Conservation (phyloP, 176 grass and related monocot species). For the Avena atlantica region DNA sequence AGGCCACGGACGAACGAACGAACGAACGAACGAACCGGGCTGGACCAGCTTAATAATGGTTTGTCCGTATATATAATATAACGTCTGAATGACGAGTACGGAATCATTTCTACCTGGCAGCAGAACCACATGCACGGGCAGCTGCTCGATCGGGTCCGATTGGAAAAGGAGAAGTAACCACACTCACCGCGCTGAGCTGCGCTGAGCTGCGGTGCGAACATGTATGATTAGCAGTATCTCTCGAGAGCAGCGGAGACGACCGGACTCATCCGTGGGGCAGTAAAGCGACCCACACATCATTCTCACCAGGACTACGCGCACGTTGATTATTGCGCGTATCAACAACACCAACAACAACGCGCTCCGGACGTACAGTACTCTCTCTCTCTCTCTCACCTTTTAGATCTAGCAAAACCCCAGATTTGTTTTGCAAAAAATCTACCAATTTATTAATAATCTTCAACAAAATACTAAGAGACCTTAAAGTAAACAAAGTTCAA, state of each 20-base stretch:
- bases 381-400: neutral
- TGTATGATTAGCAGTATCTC: constrained; percentile 27
- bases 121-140: constrained; percentile 26
- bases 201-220: neutral
- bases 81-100: too few relatives aligned
- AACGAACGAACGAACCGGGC: too few relatives aligned
- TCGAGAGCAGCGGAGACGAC: constrained; percentile 42
- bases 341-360: neutral
- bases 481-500: too few relatives aligned
- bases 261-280: neutral
- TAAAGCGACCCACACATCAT: constrained; percentile 39
- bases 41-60: neutral
- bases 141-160: neutral
- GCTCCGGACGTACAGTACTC: constrained; percentile 18
- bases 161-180: neutral
- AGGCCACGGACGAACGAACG: neutral
- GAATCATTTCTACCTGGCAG: neutral
- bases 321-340: constrained; percentile 20
- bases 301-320: constrained; percentile 26
- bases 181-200: neutral
- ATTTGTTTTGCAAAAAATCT: too few relatives aligned
- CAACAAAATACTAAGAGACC: too few relatives aligned
- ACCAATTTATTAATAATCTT: too few relatives aligned
- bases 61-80: neutral
- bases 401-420: constrained; percentile 29